Percentiles rank a stretch among this genome's conserved stretches.
Evolutionary conservation across 2,329 filamentous ascomycete genomes (phyloP).

Genomic region (Ophiostoma tasmaniense): DNA sequence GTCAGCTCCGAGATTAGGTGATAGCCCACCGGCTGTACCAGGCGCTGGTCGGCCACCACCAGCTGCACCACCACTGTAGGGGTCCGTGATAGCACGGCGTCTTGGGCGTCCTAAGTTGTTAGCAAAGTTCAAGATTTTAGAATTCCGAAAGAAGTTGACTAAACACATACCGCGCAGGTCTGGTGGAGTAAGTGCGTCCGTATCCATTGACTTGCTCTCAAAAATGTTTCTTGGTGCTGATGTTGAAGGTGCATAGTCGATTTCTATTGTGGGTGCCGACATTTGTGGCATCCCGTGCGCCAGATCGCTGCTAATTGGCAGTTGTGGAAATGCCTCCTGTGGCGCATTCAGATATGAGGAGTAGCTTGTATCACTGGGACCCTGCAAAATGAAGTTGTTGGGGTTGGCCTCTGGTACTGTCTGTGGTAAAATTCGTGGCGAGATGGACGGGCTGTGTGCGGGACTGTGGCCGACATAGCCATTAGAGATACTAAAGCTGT

Average conservation of each 20-base stretch:
- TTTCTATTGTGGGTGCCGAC: conserved; percentile 90
- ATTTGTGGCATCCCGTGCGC: conserved; percentile 60
- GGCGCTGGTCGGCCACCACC: conserved; percentile 31
- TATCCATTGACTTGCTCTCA: conserved; percentile 55
- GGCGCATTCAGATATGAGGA: conserved; percentile 34
- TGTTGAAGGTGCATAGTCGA: conserved; percentile 77
- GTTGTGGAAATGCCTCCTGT: conserved; percentile 46
- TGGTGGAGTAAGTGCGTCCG: conserved; percentile 77
- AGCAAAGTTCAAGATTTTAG: background rate
- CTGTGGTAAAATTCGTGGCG: conserved; percentile 51
- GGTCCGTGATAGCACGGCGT: conserved; percentile 51
- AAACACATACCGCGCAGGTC: conserved; percentile 47
- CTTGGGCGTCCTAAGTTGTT: conserved; percentile 38
- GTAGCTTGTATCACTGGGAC: conserved; percentile 32
- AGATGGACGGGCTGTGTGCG: conserved; percentile 63
- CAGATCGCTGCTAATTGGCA: conserved; percentile 51
- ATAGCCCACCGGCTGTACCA: conserved; percentile 33
- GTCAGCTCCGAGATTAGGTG: conserved; percentile 37
- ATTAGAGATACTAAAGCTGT: conserved; percentile 72
- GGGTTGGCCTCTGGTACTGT: conserved; percentile 45
- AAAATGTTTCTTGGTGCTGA: conserved; percentile 53
- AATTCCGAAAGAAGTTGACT: background rate
- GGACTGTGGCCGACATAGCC: conserved; percentile 62
- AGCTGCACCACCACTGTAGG: conserved; percentile 43
- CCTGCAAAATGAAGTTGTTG: conserved; percentile 34